Percentiles rank a stretch among this genome's conserved stretches.
These are phyloP conservation scores for Spizellomyces sp. DNA, from an alignment of 192 early-diverging fungal genomes.

Conservation along the genomic window DNA sequence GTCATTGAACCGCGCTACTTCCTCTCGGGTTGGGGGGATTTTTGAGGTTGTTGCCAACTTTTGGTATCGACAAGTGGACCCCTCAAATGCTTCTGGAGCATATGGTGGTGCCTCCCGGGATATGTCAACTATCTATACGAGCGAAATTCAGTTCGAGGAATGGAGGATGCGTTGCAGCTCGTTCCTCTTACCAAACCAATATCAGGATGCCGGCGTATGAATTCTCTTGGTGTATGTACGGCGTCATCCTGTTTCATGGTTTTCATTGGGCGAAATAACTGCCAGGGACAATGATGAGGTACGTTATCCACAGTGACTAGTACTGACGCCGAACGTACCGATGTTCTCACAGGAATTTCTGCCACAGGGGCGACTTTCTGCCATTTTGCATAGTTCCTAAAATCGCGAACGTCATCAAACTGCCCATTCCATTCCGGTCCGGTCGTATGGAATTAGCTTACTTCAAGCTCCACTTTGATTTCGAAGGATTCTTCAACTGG, in stretches of 20 bases:
- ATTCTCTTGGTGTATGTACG: conserved; percentile 18
- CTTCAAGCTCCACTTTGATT: conserved; percentile 26
- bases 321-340: not conserved
- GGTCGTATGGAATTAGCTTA: not conserved
- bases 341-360: conserved; percentile 3
- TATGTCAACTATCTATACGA: conserved; percentile 21
- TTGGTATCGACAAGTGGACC: conserved; percentile 9
- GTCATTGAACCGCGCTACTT: conserved; percentile 17
- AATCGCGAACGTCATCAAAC: not conserved
- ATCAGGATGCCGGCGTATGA: conserved; percentile 22
- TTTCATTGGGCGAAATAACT: conserved; percentile 36
- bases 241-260: conserved; percentile 31
- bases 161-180: conserved; percentile 18
- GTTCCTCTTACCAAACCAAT: conserved; percentile 32
- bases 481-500: conserved; percentile 14
- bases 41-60: conserved; percentile 33
- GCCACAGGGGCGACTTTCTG: conserved; percentile 19
- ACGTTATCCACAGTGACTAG: no score
- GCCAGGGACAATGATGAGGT: not conserved
- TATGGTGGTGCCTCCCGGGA: conserved; percentile 30
- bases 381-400: conserved; percentile 33
- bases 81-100: conserved; percentile 2
- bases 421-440: no score
- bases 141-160: not conserved
- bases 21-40: conserved; percentile 29